phyloP scores from a whole-genome alignment of 176 grass and related monocot genomes.

The Aegilops tauschii region DNA sequence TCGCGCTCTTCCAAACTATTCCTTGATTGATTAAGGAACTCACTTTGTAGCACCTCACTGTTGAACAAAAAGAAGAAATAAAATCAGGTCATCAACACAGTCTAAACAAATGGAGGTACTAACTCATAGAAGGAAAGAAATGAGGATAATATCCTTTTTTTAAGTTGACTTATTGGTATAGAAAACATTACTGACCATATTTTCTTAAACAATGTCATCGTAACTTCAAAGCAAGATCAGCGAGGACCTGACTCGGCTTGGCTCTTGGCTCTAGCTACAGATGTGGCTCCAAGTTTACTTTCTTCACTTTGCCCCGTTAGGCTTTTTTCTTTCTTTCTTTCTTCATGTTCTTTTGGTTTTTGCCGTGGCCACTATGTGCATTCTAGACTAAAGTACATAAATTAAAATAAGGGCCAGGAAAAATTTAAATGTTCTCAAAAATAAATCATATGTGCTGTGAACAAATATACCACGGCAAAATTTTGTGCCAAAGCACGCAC shows the following conservation, averaged over 20 bases:
- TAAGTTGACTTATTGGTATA: neutral
- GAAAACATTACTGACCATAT: neutral
- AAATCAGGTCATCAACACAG: neutral
- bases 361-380: neutral
- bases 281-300: neutral
- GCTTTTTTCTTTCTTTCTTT: neutral
- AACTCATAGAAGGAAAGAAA: neutral
- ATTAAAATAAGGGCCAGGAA: neutral
- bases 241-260: neutral
- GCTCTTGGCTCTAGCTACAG: neutral
- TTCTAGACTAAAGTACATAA: neutral
- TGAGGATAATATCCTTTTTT: neutral
- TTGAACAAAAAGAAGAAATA: neutral
- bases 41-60: conserved; percentile 89
- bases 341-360: neutral
- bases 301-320: neutral
- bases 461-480: neutral
- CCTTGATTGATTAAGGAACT: conserved; percentile 78
- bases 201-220: neutral
- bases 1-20: conserved; percentile 77
- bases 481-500: neutral
- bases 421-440: neutral
- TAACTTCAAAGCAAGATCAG: conserved; percentile 9
- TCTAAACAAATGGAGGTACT: conserved; percentile 1
- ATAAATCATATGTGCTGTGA: neutral